Base-by-base conservation (phyloP, 2,329 filamentous ascomycete genomes). In the Colletotrichum brevisporum region DNA sequence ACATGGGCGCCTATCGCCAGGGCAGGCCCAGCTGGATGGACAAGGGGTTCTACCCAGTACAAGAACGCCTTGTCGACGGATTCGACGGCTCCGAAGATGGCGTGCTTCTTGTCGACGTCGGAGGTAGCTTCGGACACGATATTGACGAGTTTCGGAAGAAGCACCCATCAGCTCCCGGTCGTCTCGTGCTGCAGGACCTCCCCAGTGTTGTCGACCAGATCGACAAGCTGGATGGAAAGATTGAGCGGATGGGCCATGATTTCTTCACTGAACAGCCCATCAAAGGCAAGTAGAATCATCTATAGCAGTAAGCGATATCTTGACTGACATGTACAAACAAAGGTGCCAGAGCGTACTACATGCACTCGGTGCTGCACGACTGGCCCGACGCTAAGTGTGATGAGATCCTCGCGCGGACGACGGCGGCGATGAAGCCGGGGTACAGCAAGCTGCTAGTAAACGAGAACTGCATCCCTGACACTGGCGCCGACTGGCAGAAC, bases 121-220 rank as follows among this genome's bases (percentile, higher is more conserved):
- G 76, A 12, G 79, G 81, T 2, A 75, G 75, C 6, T 63, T 78
- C 2, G 80, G 81, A 0, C 78, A 82, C 45, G 78, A 82, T 48
- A 71, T 81, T 4, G 73, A 73, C 8, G 76, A 77, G 39, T 80
- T 81, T 60, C 76, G 57, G 0, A 70, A 71, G 0, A 80, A 81
- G 51, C 79, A 80, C 67, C 79, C 82, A 0, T 57, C 77, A 0
- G 74, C 76, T 0, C 64, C 64, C 6, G 53, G 66, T 0, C 75
- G 78, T 2, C 73, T 87, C 2, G 73, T 88, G 0, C 73, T 88
- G 0, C 84, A 89, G 70, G 86, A 88, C 65, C 75, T 84, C 3
- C 78, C 81, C 0, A 73, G 76, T 5, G 81, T 86, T 6, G 77
- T 83, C 21, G 65, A 63, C 4, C 74, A 80, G 50, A 77, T 79